Evolutionary conservation across 2,329 filamentous ascomycete species (phyloP).

Genomic region (Aspergillus proliferans): DNA sequence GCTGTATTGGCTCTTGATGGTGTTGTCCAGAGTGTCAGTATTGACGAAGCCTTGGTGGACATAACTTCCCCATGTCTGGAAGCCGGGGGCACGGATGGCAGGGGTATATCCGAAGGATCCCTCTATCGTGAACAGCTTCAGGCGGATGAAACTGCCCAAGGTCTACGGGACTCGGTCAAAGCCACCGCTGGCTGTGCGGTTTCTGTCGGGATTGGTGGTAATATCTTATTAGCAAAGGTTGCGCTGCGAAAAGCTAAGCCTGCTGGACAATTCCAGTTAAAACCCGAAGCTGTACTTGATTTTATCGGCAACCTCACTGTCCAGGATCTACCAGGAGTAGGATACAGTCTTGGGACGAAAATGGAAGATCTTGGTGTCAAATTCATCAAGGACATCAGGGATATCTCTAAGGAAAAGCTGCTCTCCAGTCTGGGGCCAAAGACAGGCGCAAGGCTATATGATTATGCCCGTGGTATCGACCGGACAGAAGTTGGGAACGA

Average conservation of each 20-base stretch:
- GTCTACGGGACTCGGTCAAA: conserved; percentile 64
- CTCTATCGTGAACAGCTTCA: conserved; percentile 72
- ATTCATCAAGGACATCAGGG: conserved; percentile 74
- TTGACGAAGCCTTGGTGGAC: conserved; percentile 90
- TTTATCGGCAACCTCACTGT: conserved; percentile 74
- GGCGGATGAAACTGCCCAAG: conserved; percentile 64
- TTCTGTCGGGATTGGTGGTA: conserved; percentile 85
- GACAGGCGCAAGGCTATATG: conserved; percentile 83
- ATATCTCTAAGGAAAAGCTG: conserved; percentile 69
- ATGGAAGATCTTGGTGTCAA: conserved; percentile 81
- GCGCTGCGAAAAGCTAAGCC: conserved; percentile 89
- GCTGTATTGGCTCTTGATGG: conserved; percentile 73
- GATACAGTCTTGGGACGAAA: conserved; percentile 78
- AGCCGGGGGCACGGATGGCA: conserved; percentile 60
- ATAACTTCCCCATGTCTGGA: conserved; percentile 64
- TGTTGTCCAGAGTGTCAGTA: conserved; percentile 88
- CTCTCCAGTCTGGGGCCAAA: conserved; percentile 74
- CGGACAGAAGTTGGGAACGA: conserved; percentile 78
- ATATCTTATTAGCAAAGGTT: conserved; percentile 85
- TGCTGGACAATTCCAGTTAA: conserved; percentile 83
- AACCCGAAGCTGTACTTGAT: conserved; percentile 68
- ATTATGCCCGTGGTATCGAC: conserved; percentile 87
- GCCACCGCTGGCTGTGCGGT: conserved; percentile 75
- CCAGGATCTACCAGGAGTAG: conserved; percentile 82
- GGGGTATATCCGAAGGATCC: conserved; percentile 59